Conservation (phyloP, 1,284 basidiomycete genomes). For the Cryptococcus hybrid region DNA sequence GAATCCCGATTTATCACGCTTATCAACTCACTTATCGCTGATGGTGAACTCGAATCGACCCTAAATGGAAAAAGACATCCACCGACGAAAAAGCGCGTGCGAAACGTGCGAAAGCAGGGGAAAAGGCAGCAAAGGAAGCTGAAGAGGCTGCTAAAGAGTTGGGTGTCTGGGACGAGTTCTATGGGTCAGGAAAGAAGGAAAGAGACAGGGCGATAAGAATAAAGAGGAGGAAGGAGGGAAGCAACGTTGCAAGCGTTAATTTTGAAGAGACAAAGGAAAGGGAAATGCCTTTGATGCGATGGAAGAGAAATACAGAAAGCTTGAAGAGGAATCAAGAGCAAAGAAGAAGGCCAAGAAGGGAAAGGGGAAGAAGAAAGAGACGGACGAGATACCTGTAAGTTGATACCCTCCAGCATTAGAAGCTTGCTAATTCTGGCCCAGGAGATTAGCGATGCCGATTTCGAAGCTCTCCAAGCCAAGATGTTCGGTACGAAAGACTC, state of each 20-base stretch:
- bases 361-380: constrained; percentile 15
- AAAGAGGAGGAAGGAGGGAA: constrained; percentile 59
- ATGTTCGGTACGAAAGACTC: constrained; percentile 35
- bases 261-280: constrained; percentile 66
- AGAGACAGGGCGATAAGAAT: constrained; percentile 60
- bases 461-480: constrained; percentile 44
- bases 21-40: constrained; percentile 65
- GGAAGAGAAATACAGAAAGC: constrained; percentile 68
- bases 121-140: constrained; percentile 79
- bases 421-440: constrained; percentile 2
- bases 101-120: constrained; percentile 67
- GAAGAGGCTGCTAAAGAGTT: constrained; percentile 81
- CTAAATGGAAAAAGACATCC: constrained; percentile 64
- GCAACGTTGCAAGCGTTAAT: constrained; percentile 79
- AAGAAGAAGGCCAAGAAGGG: constrained; percentile 32
- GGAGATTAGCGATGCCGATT: constrained; percentile 44
- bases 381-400: constrained; percentile 23
- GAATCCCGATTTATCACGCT: constrained; percentile 75
- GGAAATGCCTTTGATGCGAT: constrained; percentile 71
- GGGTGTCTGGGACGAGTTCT: constrained; percentile 94
- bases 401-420: background rate
- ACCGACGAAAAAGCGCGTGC: constrained; percentile 73
- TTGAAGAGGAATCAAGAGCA: constrained; percentile 35
- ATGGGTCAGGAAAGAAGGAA: constrained; percentile 70
- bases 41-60: constrained; percentile 59